phyloP scores from a whole-genome alignment of 169 alveolate species.

The Toxoplasma gondii region DNA sequence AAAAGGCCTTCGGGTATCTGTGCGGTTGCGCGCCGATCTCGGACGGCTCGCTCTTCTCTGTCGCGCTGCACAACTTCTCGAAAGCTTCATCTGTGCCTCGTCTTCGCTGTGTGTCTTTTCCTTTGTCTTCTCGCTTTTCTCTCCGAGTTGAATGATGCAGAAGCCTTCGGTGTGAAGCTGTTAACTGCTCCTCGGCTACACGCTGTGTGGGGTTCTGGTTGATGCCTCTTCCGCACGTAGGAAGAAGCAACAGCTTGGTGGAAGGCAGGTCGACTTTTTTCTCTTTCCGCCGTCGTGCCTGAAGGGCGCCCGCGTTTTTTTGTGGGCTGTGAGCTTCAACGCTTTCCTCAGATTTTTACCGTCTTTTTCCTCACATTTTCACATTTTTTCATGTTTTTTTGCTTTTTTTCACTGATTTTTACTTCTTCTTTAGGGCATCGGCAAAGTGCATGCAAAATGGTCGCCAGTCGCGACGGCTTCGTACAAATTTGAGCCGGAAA shows the following conservation, averaged over 20 bases:
- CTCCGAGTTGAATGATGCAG: not conserved
- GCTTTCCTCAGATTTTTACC: too few species aligned
- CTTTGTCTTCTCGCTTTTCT: not conserved
- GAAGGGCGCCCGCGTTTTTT: too few species aligned
- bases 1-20: not conserved
- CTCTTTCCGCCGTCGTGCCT: too few species aligned
- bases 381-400: too few species aligned
- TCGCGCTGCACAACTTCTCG: not conserved
- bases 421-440: slow-evolving; percentile 82
- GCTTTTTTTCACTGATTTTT: not conserved
- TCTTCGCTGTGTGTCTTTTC: not conserved
- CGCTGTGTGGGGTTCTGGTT: too few species aligned
- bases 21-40: not conserved
- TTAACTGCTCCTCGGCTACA: too few species aligned
- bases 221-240: too few species aligned
- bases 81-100: not conserved
- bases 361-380: too few species aligned
- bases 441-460: slow-evolving; percentile 95
- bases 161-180: too few species aligned
- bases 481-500: slow-evolving; percentile 22
- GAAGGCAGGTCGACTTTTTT: too few species aligned
- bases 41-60: not conserved
- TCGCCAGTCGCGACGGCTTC: slow-evolving; percentile 87
- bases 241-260: too few species aligned
- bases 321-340: too few species aligned